Evolutionary conservation across 1,139 yeast species (phyloP), one percentile per base, ranked within the genome.

Genomic region (Magnusiomyces magnusii): DNA sequence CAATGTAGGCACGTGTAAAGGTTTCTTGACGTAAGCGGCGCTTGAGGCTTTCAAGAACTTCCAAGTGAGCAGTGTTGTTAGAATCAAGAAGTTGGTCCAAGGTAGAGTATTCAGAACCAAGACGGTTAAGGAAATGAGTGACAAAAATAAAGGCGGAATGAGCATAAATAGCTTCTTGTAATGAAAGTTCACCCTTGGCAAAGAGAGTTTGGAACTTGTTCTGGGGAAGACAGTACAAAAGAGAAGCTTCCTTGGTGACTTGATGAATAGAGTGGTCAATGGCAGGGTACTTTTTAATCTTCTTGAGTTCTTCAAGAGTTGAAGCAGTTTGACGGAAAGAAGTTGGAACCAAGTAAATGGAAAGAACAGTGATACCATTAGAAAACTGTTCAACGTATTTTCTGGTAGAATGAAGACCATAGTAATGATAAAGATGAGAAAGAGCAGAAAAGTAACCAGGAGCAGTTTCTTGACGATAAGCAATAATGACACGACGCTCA

Each of bases 341-440:
- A 10, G 78, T 76, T 56, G 90, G 86, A 54, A 83, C 82, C 68
- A 93, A 81, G 75, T 93, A 93, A 79, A 91, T 82, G 53, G 97
- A 91, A 67, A 91, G 84, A 60, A 92, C 81, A 41, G 96, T 86
- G 61, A 86, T 82, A 58, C 96, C 97, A 71, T 92, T 90, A 64
- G 93, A 80, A 72, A 93, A 93, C 71, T 92, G 95, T 74, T 93
- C 99, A 61, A 93, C 93, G 71, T 91, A 93, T 75, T 91, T 91
- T 73, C 97, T 83, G 51, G 95, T 85, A 59, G 93, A 85, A 58
- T 84, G 82, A 68, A 93, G 80, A 64, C 91, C 89, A 75, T 93
- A 93, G 78, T 91, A 93, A 71, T 87, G 88, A 68, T 93, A 93
- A 72, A 93, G 80, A 66, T 92, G 90, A 58, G 92, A 82, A 65